Evolutionary conservation across 1,284 basidiomycete genomes (phyloP).

Genomic region (Stygiomarasmius scandens): DNA sequence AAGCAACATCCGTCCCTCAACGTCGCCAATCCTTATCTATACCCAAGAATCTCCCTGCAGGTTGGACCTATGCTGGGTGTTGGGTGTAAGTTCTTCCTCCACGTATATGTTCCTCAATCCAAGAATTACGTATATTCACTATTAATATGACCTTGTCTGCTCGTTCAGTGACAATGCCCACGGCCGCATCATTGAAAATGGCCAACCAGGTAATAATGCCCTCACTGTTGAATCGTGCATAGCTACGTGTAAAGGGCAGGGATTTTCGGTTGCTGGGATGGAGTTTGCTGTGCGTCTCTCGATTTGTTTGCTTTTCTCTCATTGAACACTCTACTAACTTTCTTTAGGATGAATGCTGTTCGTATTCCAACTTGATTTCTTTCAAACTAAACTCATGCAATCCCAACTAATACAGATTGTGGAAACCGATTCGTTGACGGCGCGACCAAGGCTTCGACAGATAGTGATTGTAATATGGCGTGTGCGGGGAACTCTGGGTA

Average conservation of each 20-base stretch:
- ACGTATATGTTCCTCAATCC: too few species aligned
- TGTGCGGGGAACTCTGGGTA: slow-evolving; percentile 69
- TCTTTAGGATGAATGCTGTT: slow-evolving; percentile 56
- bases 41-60: slow-evolving; percentile 39
- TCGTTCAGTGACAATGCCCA: slow-evolving; percentile 50
- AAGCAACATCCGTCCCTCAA: too few species aligned
- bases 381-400: background rate
- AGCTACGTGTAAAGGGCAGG: slow-evolving; percentile 39
- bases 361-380: slow-evolving; percentile 25
- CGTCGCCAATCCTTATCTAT: too few species aligned
- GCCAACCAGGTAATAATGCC: slow-evolving; percentile 29
- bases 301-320: background rate
- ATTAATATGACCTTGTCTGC: background rate
- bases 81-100: slow-evolving; percentile 67
- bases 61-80: slow-evolving; percentile 56
- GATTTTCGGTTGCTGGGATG: slow-evolving; percentile 51
- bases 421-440: slow-evolving; percentile 62
- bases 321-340: slow-evolving; percentile 6
- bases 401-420: slow-evolving; percentile 52
- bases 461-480: slow-evolving; percentile 63
- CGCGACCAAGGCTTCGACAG: slow-evolving; percentile 45
- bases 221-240: slow-evolving; percentile 53
- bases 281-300: slow-evolving; percentile 41
- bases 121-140: too few species aligned
- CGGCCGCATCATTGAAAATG: slow-evolving; percentile 49